These are phyloP conservation scores for Oldenlandia corymbosa DNA, from an alignment of 257 asterid species.

Conservation along the genomic window DNA sequence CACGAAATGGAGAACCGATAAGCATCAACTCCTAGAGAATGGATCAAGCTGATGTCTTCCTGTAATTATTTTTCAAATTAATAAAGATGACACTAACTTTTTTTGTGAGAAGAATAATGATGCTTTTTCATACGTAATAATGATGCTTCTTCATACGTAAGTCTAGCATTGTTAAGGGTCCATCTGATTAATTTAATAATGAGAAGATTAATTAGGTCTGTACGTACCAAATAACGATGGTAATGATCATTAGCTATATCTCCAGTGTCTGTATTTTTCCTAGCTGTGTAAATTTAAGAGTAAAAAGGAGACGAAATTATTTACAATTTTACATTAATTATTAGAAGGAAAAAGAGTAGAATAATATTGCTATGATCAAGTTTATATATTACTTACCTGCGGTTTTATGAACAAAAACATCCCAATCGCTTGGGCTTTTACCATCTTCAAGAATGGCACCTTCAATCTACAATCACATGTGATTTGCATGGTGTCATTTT, in stretches of 20 bases:
- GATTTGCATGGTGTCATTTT: no score
- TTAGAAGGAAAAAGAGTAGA: no score
- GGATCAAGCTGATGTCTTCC: constrained; percentile 71
- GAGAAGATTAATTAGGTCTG: background rate
- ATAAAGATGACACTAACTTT: no score
- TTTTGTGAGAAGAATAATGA: no score
- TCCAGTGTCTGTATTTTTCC: constrained; percentile 44
- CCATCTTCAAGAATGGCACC: constrained; percentile 78
- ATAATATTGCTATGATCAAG: no score
- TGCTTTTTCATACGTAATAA: no score
- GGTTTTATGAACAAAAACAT: constrained; percentile 37
- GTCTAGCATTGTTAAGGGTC: background rate
- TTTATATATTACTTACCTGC: no score
- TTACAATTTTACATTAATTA: no score
- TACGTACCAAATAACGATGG: constrained; percentile 66
- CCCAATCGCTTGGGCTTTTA: constrained; percentile 64
- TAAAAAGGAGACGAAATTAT: no score
- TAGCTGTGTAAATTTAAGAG: no score
- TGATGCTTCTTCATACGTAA: no score
- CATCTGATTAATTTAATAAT: background rate
- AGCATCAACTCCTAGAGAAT: constrained; percentile 52
- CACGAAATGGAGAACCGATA: constrained; percentile 84
- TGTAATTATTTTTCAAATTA: constrained; percentile 18
- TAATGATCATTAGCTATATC: constrained; percentile 73
- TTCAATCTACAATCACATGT: constrained; percentile 42